Conservation (phyloP, 108 stramenopile species). For the Skeletonema marinoi region DNA sequence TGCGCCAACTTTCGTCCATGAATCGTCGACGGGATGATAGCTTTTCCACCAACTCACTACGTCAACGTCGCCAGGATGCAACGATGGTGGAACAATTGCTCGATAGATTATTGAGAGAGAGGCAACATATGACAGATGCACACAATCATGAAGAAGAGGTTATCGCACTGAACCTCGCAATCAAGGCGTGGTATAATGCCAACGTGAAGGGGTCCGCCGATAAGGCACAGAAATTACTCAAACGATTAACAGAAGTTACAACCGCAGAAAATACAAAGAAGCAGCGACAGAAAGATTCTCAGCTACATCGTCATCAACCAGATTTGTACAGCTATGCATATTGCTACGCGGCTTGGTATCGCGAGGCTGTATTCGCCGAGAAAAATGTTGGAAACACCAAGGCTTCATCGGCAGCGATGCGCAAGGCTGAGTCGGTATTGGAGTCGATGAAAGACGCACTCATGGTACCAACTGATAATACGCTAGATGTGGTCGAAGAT, state of each 20-base stretch:
- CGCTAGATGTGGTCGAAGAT: slow-evolving; percentile 9
- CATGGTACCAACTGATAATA: slow-evolving; percentile 1
- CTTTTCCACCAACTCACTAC: not conserved
- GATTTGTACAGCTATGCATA: slow-evolving; percentile 25
- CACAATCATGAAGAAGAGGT: not conserved
- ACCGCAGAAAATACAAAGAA: not conserved
- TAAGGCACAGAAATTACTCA: slow-evolving; percentile 19
- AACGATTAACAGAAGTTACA: slow-evolving; percentile 10
- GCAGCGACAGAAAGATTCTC: not conserved
- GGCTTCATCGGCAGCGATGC: slow-evolving; percentile 14
- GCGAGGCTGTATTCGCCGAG: slow-evolving; percentile 20
- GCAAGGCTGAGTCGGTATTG: slow-evolving; percentile 24
- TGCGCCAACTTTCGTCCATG: slow-evolving; percentile 30
- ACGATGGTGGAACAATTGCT: slow-evolving; percentile 17
- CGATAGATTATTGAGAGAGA: slow-evolving; percentile 17
- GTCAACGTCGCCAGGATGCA: slow-evolving; percentile 19
- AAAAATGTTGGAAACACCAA: slow-evolving; percentile 1
- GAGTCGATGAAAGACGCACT: slow-evolving; percentile 28
- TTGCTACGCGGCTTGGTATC: slow-evolving; percentile 35
- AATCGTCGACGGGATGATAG: slow-evolving; percentile 11
- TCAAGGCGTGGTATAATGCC: slow-evolving; percentile 33
- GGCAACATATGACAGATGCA: not conserved
- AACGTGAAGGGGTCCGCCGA: slow-evolving; percentile 27
- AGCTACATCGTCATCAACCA: not conserved
- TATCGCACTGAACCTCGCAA: slow-evolving; percentile 10